These are phyloP conservation scores for Aspergillus diversus DNA, from an alignment of 495 filamentous ascomycete species.

Conservation along the genomic window DNA sequence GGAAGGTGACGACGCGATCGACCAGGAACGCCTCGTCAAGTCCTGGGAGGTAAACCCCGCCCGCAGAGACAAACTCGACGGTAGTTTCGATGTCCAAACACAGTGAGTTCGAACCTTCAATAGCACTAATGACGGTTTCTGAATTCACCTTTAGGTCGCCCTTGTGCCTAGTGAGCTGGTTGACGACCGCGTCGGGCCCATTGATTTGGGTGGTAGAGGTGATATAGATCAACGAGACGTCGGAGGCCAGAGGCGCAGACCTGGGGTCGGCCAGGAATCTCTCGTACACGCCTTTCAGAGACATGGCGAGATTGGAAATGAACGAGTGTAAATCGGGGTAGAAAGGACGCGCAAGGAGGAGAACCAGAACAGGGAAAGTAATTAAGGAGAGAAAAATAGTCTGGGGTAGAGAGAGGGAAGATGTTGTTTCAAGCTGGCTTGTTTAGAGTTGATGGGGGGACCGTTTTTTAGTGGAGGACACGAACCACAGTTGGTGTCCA, in stretches of 20 bases:
- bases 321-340: constrained; percentile 17
- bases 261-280: constrained; percentile 75
- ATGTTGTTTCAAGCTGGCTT: neutral
- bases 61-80: constrained; percentile 77
- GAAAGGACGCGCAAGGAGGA: constrained; percentile 19
- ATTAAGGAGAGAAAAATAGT: constrained; percentile 9
- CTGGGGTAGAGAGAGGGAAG: neutral
- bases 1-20: constrained; percentile 79
- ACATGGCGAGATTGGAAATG: constrained; percentile 41
- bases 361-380: constrained; percentile 16
- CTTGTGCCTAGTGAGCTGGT: constrained; percentile 69
- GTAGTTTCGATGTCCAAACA: constrained; percentile 80
- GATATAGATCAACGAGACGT: constrained; percentile 87
- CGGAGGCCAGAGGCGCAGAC: constrained; percentile 62
- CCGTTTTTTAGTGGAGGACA: constrained; percentile 17
- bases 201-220: constrained; percentile 79
- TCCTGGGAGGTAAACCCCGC: constrained; percentile 85
- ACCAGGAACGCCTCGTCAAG: constrained; percentile 93
- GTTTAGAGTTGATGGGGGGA: neutral
- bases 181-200: constrained; percentile 70
- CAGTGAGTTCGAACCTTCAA: constrained; percentile 71
- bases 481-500: constrained; percentile 20
- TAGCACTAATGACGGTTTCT: constrained; percentile 68
- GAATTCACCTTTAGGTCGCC: constrained; percentile 74
- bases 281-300: constrained; percentile 72